Evolutionary conservation across 148 eudicot genomes (phyloP), one percentile per base, ranked within the genome.

Genomic region (Vaccinium myrtillus): DNA sequence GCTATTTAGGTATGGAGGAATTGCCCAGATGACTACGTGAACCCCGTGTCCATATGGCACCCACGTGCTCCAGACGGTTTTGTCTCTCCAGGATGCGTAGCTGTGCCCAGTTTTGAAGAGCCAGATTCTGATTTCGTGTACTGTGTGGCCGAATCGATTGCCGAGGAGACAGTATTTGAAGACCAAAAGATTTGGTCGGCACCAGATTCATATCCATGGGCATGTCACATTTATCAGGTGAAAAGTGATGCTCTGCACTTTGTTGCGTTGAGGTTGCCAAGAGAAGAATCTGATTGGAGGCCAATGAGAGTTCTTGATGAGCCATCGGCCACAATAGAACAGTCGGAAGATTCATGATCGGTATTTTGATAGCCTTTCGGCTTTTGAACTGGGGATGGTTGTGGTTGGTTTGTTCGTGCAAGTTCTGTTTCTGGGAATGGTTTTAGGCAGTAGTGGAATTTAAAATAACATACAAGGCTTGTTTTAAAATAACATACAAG

Each of bases 21-120:
- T 81, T 97, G 99, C 87, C n/a, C 77, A 7, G 99, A 95, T 27
- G 98, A 95, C 79, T 97, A 94, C 83, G 83, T 77, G n/a, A 89
- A 85, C 79, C 94, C 98, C 0, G 90, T 88, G 53, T 93, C 99
- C 4, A 95, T 97, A 65, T 97, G 99, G 99, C 90, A 91, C 84
- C 98, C 99, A 56, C 98, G 98, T 18, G 92, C 99, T 13, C 97
- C 98, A 0, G 94, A 92, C 43, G 98, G 99, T 84, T 97, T 89
- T 82, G 90, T 93, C 36, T 85, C 96, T 79, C 92, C 88, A 8
- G 99, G 99, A 67, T 97, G 98, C 83, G 94, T 95, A 61, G 99
- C 92, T 55, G 89, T 95, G 5, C 87, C 94, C 7, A 85, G 87
- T 77, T 95, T 87, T 54, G 74, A 55, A 63, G 99, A 97, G 88